A percentile compares a stretch with the other conserved stretches of the same genome.
Conservation (phyloP, 306 rosid genomes). For the Gleditsia sinensis region DNA sequence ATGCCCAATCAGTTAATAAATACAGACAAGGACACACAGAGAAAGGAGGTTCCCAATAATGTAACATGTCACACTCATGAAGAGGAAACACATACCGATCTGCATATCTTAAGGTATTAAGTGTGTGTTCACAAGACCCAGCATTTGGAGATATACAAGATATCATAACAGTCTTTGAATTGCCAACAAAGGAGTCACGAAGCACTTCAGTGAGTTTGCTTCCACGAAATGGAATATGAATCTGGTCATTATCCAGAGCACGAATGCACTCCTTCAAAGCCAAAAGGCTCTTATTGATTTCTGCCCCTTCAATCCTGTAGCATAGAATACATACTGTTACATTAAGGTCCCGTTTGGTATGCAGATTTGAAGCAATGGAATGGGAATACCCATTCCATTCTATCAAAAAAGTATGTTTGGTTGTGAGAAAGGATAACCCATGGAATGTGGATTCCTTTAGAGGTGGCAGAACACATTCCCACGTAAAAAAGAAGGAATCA, state of each 20-base stretch:
- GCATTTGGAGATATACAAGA: slow-evolving; percentile 99
- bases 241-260: slow-evolving; percentile 96
- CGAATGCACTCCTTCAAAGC: slow-evolving; percentile 99
- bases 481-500: no score
- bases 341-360: no score
- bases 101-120: slow-evolving; percentile 95
- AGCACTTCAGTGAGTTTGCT: slow-evolving; percentile 99
- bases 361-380: no score
- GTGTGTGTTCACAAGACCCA: slow-evolving; percentile 97
- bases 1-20: slow-evolving; percentile 30
- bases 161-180: slow-evolving; percentile 96
- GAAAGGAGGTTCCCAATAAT: not conserved
- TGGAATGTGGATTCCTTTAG: no score
- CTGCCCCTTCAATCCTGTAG: slow-evolving; percentile 97
- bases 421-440: no score
- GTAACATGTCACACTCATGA: slow-evolving; percentile 21
- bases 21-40: slow-evolving; percentile 1
- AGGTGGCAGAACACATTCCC: no score
- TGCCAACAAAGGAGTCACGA: slow-evolving; percentile 98
- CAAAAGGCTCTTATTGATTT: slow-evolving; percentile 96
- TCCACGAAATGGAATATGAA: slow-evolving; percentile 97
- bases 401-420: no score
- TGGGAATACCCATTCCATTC: no score
- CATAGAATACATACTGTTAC: slow-evolving; percentile 11
- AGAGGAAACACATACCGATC: slow-evolving; percentile 64